Percentiles rank a stretch among this genome's conserved stretches.
Conservation (phyloP, 768 basidiomycete genomes). For the Psilocybe cyanescens region DNA sequence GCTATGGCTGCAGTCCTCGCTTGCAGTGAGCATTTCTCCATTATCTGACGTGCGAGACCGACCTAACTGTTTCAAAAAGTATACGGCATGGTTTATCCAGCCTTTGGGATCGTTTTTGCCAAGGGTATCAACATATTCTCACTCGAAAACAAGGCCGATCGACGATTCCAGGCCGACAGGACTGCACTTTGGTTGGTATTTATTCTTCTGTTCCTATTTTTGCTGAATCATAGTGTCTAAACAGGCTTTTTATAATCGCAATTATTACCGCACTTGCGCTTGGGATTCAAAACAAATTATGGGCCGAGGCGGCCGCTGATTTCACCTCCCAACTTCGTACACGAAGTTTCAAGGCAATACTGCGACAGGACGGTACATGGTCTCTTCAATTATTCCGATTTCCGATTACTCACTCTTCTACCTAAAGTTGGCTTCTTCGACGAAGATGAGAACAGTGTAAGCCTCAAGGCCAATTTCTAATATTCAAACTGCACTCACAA, state of each 20-base stretch:
- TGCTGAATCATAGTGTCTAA: no score
- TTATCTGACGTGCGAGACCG: background rate
- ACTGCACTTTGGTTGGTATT: conserved; percentile 59
- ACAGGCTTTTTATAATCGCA: conserved; percentile 70
- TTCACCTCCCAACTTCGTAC: conserved; percentile 72
- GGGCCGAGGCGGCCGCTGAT: conserved; percentile 53
- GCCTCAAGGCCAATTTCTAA: conserved; percentile 20
- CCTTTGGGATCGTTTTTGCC: conserved; percentile 70
- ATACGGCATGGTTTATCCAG: conserved; percentile 53
- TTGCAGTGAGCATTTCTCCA: conserved; percentile 1
- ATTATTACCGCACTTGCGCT: conserved; percentile 31
- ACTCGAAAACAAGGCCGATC: conserved; percentile 35
- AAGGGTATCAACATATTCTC: conserved; percentile 59
- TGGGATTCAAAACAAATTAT: no score
- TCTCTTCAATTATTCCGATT: background rate
- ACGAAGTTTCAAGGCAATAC: conserved; percentile 73
- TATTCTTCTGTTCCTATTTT: no score
- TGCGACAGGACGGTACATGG: conserved; percentile 83
- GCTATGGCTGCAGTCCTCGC: conserved; percentile 49
- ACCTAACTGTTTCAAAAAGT: background rate
- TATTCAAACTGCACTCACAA: background rate
- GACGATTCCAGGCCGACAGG: conserved; percentile 61
- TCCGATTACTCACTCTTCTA: conserved; percentile 2
- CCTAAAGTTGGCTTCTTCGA: conserved; percentile 80
- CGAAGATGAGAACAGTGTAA: conserved; percentile 74